Percentiles rank a stretch among this genome's conserved stretches.
These are phyloP conservation scores for Cystofilobasidium bisporidii DNA, from an alignment of 768 basidiomycete genomes.

Conservation along the genomic window DNA sequence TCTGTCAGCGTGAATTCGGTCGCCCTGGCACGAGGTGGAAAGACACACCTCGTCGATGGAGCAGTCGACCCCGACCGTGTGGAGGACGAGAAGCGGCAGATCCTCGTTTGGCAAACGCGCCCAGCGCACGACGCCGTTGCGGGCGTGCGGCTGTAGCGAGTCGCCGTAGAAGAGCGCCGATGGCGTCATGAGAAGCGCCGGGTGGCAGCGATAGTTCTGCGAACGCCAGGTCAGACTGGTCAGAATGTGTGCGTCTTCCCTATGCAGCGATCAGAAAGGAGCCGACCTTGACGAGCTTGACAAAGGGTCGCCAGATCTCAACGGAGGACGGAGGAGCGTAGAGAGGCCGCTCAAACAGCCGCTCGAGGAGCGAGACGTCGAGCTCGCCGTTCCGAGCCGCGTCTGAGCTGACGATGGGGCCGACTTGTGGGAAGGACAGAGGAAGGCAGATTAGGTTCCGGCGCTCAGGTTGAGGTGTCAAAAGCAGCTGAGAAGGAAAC, in stretches of 20 bases:
- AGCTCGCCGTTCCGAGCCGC: conserved; percentile 35
- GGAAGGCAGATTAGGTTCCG: no score
- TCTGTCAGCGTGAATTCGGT: no score
- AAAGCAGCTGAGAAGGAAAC: no score
- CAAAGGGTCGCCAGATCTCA: conserved; percentile 11
- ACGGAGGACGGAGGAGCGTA: conserved; percentile 25
- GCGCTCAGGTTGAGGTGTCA: no score
- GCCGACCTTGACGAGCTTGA: conserved; percentile 30
- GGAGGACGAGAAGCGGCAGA: conserved; percentile 37
- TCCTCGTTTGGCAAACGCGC: conserved; percentile 31
- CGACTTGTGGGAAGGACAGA: conserved; percentile 29
- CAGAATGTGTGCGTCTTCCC: no score
- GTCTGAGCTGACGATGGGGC: conserved; percentile 36
- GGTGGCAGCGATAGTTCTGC: conserved; percentile 39
- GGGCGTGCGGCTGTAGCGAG: conserved; percentile 35
- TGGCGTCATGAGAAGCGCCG: conserved; percentile 39
- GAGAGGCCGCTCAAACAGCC: conserved; percentile 34
- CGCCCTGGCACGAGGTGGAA: no score
- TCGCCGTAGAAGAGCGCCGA: conserved; percentile 41
- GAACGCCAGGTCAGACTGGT: conserved; percentile 21
- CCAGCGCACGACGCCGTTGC: conserved; percentile 32
- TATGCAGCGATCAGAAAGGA: no score
- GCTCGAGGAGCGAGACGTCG: conserved; percentile 40
- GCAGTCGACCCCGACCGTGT: conserved; percentile 35
- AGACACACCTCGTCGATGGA: conserved; percentile 39